A percentile compares a stretch with the other conserved stretches of the same genome.
Conservation (phyloP, 352 stramenopile species). For the Globisporangium nagaii region DNA sequence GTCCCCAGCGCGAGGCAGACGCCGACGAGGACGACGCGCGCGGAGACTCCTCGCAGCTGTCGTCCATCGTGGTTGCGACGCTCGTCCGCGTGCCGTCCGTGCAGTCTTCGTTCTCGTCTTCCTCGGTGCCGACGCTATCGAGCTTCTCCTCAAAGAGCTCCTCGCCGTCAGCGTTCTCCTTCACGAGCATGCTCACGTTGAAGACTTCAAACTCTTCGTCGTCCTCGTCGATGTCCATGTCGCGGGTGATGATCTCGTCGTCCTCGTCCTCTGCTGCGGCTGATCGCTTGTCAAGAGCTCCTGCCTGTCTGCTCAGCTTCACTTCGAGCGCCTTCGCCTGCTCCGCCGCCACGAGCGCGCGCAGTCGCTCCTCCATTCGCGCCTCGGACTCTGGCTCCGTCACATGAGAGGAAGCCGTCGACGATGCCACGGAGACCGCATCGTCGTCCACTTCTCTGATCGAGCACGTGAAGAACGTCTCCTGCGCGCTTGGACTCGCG, state of each 20-base stretch:
- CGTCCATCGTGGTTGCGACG: constrained; percentile 8
- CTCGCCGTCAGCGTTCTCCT: background rate
- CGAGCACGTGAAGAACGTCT: too few relatives aligned
- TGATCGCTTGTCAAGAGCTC: background rate
- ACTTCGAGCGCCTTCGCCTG: background rate
- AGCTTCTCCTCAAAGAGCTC: constrained; percentile 11
- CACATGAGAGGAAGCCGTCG: too few relatives aligned
- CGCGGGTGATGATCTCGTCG: background rate
- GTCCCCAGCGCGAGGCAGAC: background rate
- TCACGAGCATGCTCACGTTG: background rate
- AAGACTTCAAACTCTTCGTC: constrained; percentile 17
- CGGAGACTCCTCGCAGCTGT: constrained; percentile 10
- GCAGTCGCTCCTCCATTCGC: constrained; percentile 9
- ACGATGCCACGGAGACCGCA: background rate
- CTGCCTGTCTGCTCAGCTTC: too few relatives aligned
- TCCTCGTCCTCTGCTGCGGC: background rate
- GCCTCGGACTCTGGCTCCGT: background rate
- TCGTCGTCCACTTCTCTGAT: background rate
- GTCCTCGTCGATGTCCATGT: constrained; percentile 6
- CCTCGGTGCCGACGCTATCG: background rate
- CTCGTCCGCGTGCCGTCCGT: constrained; percentile 8
- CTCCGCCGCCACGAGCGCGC: constrained; percentile 5
- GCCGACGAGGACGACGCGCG: background rate
- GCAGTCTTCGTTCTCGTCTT: constrained; percentile 3
- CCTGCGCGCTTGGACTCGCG: background rate